Evolutionary conservation across 495 filamentous ascomycete species (phyloP).

Genomic region (Staphylotrichum longicolle): DNA sequence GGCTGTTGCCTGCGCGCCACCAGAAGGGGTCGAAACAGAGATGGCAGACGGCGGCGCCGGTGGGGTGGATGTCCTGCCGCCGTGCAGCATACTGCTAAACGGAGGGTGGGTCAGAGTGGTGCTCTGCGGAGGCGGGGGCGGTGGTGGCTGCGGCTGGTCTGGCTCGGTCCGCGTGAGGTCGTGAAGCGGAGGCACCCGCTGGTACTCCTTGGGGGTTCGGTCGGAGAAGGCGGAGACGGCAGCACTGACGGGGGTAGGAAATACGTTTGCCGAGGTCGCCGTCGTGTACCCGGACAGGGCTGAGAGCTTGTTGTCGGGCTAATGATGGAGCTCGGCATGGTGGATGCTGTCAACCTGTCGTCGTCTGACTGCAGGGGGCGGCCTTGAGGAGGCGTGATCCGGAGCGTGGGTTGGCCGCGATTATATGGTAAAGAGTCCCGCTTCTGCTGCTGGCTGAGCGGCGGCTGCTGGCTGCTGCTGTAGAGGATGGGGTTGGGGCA

Average conservation of each 20-base stretch:
- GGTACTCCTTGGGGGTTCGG: slow-evolving; percentile 50
- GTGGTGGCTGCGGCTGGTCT: slow-evolving; percentile 28
- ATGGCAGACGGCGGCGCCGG: slow-evolving; percentile 34
- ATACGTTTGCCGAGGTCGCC: slow-evolving; percentile 42
- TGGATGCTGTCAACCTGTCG: slow-evolving; percentile 48
- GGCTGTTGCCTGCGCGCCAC: slow-evolving; percentile 54
- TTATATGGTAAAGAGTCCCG: slow-evolving; percentile 52
- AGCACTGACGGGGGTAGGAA: slow-evolving; percentile 56
- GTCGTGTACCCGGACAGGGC: slow-evolving; percentile 48
- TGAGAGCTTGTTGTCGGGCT: slow-evolving; percentile 55
- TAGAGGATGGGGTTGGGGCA: slow-evolving; percentile 47
- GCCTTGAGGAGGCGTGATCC: slow-evolving; percentile 56
- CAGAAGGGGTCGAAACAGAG: slow-evolving; percentile 33
- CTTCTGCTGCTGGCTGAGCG: slow-evolving; percentile 36
- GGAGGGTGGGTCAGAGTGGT: slow-evolving; percentile 29
- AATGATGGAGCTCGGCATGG: slow-evolving; percentile 48
- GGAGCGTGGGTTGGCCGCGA: slow-evolving; percentile 50
- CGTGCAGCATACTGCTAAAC: slow-evolving; percentile 40
- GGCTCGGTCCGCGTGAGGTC: slow-evolving; percentile 51
- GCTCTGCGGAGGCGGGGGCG: slow-evolving; percentile 29
- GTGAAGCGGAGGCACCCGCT: slow-evolving; percentile 54
- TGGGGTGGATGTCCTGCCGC: slow-evolving; percentile 46
- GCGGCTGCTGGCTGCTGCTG: slow-evolving; percentile 26
- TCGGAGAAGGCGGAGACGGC: slow-evolving; percentile 46
- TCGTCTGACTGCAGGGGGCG: slow-evolving; percentile 50